Evolutionary conservation across 345 rosid genomes (phyloP).

Genomic region (Lenwebbia sp.): DNA sequence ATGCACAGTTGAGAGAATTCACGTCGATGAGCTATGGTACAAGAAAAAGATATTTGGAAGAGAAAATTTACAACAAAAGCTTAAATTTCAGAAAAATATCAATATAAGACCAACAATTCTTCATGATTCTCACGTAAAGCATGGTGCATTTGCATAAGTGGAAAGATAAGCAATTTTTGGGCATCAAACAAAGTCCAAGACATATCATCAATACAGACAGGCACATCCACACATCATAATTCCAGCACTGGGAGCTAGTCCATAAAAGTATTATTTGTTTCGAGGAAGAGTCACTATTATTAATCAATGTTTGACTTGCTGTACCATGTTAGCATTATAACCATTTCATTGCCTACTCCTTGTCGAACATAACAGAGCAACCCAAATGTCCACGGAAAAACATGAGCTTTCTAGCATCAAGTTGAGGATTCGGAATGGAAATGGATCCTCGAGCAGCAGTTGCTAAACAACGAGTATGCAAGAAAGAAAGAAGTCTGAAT

Average conservation of each 20-base stretch:
- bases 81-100: rapidly evolving
- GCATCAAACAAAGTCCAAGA: not conserved
- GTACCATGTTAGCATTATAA: not conserved
- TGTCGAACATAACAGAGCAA: not conserved
- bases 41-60: not conserved
- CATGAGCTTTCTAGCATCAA: not conserved
- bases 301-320: not conserved
- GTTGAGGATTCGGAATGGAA: not conserved
- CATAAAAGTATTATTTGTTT: not conserved
- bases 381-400: not conserved
- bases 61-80: not conserved
- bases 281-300: not conserved
- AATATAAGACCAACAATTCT: not conserved
- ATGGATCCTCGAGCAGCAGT: not conserved
- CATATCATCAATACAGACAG: not conserved
- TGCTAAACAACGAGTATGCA: not conserved
- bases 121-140: not conserved
- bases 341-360: not conserved
- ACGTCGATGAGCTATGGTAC: not conserved
- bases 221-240: not conserved
- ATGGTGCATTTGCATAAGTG: not conserved
- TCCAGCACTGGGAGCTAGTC: not conserved
- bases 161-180: not conserved
- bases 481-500: not conserved
- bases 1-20: not conserved